Evolutionary conservation across 257 asterid genomes (phyloP).

Genomic region (Ilex aquifolium): DNA sequence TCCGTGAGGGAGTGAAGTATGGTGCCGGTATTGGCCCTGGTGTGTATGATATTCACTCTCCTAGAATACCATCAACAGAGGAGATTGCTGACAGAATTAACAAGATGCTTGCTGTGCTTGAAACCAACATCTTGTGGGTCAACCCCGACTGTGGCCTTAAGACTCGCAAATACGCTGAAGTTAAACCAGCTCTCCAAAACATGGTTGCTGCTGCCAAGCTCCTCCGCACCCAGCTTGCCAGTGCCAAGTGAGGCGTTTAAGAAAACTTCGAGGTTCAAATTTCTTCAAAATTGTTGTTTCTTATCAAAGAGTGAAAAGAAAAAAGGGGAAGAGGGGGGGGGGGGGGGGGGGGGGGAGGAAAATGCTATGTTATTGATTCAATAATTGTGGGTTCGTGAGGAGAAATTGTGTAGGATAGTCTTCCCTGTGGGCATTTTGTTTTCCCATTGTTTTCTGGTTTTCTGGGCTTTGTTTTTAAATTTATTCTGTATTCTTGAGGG

Average conservation of each 20-base stretch:
- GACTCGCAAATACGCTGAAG: constrained; percentile 88
- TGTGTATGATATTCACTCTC: constrained; percentile 93
- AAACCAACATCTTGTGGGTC: constrained; percentile 94
- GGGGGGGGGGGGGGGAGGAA: not conserved
- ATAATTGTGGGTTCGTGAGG: constrained; percentile 18
- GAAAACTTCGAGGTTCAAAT: not conserved
- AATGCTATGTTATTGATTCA: constrained; percentile 9
- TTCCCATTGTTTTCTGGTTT: constrained; percentile 12
- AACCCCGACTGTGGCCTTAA: constrained; percentile 98
- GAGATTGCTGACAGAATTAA: constrained; percentile 85
- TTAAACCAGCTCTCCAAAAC: constrained; percentile 79
- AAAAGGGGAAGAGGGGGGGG: too few relatives aligned
- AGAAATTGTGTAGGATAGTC: constrained; percentile 13
- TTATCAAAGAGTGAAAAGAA: not conserved
- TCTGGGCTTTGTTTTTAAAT: not conserved
- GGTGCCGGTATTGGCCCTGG: constrained; percentile 99
- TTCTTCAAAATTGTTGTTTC: constrained; percentile 3
- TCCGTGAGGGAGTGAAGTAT: constrained; percentile 93
- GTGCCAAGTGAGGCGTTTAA: constrained; percentile 38
- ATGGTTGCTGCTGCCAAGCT: constrained; percentile 86
- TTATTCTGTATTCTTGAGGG: too few relatives aligned
- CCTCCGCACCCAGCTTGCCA: constrained; percentile 68
- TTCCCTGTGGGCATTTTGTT: constrained; percentile 18
- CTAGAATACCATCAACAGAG: constrained; percentile 83
- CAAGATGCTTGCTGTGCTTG: constrained; percentile 97